These are phyloP conservation scores for Lactifluus hygrophoroides DNA, from an alignment of 768 basidiomycete species.

Conservation along the genomic window DNA sequence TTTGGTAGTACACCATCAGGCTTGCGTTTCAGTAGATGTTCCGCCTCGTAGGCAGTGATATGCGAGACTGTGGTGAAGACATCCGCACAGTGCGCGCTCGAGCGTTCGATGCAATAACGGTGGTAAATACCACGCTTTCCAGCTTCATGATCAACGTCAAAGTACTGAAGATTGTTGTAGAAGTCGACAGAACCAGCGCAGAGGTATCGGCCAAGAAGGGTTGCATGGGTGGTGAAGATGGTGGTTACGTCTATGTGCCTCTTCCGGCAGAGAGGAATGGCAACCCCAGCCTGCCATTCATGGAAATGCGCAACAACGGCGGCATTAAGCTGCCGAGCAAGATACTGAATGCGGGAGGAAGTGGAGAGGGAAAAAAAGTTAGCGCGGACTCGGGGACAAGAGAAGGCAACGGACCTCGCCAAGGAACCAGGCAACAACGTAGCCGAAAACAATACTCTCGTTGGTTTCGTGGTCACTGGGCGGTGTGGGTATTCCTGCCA, in stretches of 20 bases:
- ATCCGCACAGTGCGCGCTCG: slow-evolving; percentile 90
- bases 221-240: slow-evolving; percentile 98
- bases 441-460: slow-evolving; percentile 95
- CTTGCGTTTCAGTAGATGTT: slow-evolving; percentile 95
- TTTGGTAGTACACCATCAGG: slow-evolving; percentile 96
- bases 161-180: slow-evolving; percentile 99
- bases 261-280: slow-evolving; percentile 91
- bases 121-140: slow-evolving; percentile 99
- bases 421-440: slow-evolving; percentile 99
- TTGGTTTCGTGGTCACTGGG: slow-evolving; percentile 97
- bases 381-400: neutral
- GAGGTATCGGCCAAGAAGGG: slow-evolving; percentile 94
- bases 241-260: slow-evolving; percentile 97
- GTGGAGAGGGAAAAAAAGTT: slow-evolving; percentile 6
- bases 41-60: slow-evolving; percentile 95
- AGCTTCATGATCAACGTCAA: slow-evolving; percentile 98
- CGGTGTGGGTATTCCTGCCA: slow-evolving; percentile 95
- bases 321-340: slow-evolving; percentile 66
- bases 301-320: slow-evolving; percentile 98
- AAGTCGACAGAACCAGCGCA: slow-evolving; percentile 98
- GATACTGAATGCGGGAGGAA: slow-evolving; percentile 50
- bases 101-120: slow-evolving; percentile 94
- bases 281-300: slow-evolving; percentile 98
- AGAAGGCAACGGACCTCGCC: slow-evolving; percentile 57
- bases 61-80: slow-evolving; percentile 98